Percentiles rank a stretch among this genome's conserved stretches.
phyloP scores from a whole-genome alignment of 805 yeast genomes.

The Hanseniaspora jakobsenii region DNA sequence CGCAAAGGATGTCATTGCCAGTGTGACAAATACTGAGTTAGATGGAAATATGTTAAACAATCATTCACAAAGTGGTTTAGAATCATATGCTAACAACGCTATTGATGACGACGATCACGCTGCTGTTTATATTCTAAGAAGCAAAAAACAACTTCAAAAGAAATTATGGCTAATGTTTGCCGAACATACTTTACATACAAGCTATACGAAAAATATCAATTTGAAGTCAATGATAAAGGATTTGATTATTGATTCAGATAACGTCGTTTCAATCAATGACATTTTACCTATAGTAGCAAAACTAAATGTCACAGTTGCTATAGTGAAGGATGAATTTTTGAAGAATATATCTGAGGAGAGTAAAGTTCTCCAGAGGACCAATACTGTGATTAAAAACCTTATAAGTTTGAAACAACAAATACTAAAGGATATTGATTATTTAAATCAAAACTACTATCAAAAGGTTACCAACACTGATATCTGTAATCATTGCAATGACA shows the following conservation, averaged over 20 bases:
- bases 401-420: conserved; percentile 49
- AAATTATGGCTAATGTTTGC: conserved; percentile 60
- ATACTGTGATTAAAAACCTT: conserved; percentile 66
- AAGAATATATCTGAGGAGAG: conserved; percentile 67
- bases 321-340: conserved; percentile 73
- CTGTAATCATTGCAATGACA: conserved; percentile 54
- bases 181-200: conserved; percentile 22
- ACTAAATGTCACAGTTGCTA: conserved; percentile 56
- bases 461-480: conserved; percentile 68
- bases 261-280: conserved; percentile 59
- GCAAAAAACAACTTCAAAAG: no score
- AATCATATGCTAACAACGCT: no score
- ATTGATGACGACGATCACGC: no score
- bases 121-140: no score
- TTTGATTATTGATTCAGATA: conserved; percentile 35
- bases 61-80: no score
- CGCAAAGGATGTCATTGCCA: conserved; percentile 40
- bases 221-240: conserved; percentile 28
- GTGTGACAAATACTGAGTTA: conserved; percentile 29
- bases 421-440: conserved; percentile 42
- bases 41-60: conserved; percentile 41
- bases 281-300: conserved; percentile 76
- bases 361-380: conserved; percentile 47
- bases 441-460: conserved; percentile 45
- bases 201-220: conserved; percentile 17